Evolutionary conservation across 345 rosid genomes (phyloP), one percentile per base, ranked within the genome.

Genomic region (Populus tremula): DNA sequence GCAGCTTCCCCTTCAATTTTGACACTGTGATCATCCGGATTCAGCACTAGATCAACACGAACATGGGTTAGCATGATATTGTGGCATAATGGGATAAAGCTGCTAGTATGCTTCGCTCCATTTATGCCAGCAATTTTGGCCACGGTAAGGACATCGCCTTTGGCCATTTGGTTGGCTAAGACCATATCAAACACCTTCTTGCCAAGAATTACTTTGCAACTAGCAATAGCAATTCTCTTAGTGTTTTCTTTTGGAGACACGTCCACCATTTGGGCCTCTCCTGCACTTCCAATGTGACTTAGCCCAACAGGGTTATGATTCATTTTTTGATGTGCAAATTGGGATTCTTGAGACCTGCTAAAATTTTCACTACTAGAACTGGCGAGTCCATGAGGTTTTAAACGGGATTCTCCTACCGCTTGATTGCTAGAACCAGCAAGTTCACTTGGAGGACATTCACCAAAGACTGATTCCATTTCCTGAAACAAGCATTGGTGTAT

Each of bases 251-350:
- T 96, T 21, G 90, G 86, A 61, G 97, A 93, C 78, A 92, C 99
- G 83, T 96, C 95, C 76, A 96, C 97, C 99, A 93, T 96, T 79
- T 90, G 91, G 12, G 98, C 98, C 84, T 91, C 96, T 65, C 98
- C 95, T 1, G 82, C 47, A 70, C 80, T 54, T 25, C 90, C 90
- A 31, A 91, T 78, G 59, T 93, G 99, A 14, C 93, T 89, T 76
- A 93, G 84, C 77, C 85, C 73, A 73, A 76, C 72, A 38, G 31
- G 17, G 69, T 62, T 84, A 14, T 45, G 79, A 20, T 61, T 67
- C 23, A 77, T 39, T 23, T 63, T 75, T 65, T 69, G 72, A 23
- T 76, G 35, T 6, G 41, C 21, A 45, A n/a, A 18, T 16, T 16
- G 61, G 38, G 63, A 25, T 68, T 72, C 73, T 43, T 73, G 53